Evolutionary conservation across 2,329 filamentous ascomycete species (phyloP).

Genomic region (Hymenoscyphus scutula): DNA sequence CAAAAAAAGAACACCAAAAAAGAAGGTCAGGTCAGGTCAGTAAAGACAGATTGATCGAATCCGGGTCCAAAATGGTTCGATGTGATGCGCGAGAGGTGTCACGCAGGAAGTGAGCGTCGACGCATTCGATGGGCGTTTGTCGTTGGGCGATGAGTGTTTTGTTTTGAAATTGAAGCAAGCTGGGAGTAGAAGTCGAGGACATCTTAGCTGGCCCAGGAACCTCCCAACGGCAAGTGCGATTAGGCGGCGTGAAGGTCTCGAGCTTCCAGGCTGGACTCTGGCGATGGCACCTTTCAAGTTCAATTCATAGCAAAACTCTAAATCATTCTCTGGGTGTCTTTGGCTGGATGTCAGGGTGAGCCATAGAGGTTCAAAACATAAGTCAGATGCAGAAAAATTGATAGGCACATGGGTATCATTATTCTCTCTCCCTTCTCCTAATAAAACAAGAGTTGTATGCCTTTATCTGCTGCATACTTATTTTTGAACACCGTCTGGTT

Average conservation of each 20-base stretch:
- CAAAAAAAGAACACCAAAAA: conserved; percentile 5
- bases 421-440: conserved; percentile 36
- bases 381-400: neutral
- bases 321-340: neutral
- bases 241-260: neutral
- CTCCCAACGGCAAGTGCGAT: neutral
- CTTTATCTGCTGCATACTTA: conserved; percentile 57
- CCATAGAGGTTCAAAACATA: neutral
- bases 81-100: neutral
- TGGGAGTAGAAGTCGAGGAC: neutral
- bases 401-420: neutral
- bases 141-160: neutral
- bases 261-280: neutral
- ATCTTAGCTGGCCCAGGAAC: neutral
- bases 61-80: conserved; percentile 1
- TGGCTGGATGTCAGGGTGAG: neutral
- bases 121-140: neutral
- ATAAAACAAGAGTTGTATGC: conserved; percentile 64
- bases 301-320: neutral
- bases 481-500: conserved; percentile 68
- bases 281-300: neutral
- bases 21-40: neutral
- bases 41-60: neutral
- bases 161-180: neutral
- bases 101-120: neutral